phyloP scores from a whole-genome alignment of 2,329 filamentous ascomycete genomes.

The Phoma sp. region DNA sequence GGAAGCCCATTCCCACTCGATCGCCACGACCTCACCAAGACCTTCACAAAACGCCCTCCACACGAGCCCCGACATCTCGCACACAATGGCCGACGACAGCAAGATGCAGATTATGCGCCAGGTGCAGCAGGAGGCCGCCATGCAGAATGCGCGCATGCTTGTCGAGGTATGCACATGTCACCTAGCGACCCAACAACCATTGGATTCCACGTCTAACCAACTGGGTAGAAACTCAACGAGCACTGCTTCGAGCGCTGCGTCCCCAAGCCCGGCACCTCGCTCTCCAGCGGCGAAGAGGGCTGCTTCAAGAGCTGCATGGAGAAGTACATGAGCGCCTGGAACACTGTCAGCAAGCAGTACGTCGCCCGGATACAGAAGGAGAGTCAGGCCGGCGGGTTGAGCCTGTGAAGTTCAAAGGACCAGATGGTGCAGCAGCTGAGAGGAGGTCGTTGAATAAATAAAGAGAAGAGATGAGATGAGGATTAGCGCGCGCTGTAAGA shows the following conservation, averaged over 20 bases:
- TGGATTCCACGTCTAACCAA: not conserved
- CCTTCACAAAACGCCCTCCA: not conserved
- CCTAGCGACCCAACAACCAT: not conserved
- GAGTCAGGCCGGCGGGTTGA: constrained; percentile 9
- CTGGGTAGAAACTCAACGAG: constrained; percentile 59
- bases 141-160: constrained; percentile 58
- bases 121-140: constrained; percentile 59
- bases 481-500: constrained; percentile 16
- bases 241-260: constrained; percentile 64
- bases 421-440: constrained; percentile 3
- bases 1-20: not conserved
- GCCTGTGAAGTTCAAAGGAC: constrained; percentile 17
- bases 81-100: constrained; percentile 18
- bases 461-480: not conserved
- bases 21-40: not conserved
- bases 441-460: no score
- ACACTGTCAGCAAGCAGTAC: constrained; percentile 58
- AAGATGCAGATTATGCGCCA: constrained; percentile 59
- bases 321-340: constrained; percentile 62
- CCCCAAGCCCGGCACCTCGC: constrained; percentile 57
- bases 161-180: constrained; percentile 50
- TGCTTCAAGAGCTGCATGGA: constrained; percentile 62
- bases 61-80: not conserved
- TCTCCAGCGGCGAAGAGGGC: constrained; percentile 56
- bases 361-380: constrained; percentile 56